phyloP scores from a whole-genome alignment of 768 basidiomycete species.

The Boletus coccyginus region DNA sequence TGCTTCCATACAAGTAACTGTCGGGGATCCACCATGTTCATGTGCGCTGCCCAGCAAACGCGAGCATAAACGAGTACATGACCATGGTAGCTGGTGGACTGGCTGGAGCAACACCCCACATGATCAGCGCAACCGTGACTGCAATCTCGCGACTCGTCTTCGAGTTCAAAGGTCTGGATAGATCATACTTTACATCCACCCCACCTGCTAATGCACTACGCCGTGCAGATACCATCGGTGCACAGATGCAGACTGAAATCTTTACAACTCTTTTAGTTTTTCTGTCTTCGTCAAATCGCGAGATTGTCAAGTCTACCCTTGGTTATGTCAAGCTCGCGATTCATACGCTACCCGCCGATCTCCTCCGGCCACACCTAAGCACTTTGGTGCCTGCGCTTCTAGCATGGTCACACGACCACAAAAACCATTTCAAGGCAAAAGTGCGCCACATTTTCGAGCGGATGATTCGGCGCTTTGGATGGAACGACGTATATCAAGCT shows the following conservation, averaged over 20 bases:
- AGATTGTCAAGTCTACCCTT: constrained; percentile 95
- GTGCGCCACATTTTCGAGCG: constrained; percentile 97
- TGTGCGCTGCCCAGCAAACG: constrained; percentile 45
- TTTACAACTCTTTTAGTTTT: constrained; percentile 86
- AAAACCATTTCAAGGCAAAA: constrained; percentile 98
- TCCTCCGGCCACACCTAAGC: constrained; percentile 75
- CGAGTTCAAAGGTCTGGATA: constrained; percentile 80
- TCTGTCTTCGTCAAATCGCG: constrained; percentile 90
- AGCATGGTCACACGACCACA: constrained; percentile 95
- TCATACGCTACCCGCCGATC: constrained; percentile 71
- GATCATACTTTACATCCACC: neutral
- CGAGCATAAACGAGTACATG: constrained; percentile 87
- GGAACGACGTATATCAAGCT: constrained; percentile 75
- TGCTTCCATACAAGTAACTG: neutral
- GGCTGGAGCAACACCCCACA: constrained; percentile 91
- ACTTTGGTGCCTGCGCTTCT: constrained; percentile 82
- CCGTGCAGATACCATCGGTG: constrained; percentile 59
- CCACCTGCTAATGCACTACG: neutral
- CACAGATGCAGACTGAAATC: constrained; percentile 77
- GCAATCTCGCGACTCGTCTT: constrained; percentile 92
- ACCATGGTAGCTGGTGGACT: constrained; percentile 96
- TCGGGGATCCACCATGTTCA: constrained; percentile 3
- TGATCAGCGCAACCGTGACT: constrained; percentile 97
- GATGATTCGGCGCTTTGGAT: constrained; percentile 87
- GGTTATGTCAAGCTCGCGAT: constrained; percentile 94